Base-by-base conservation (phyloP, 2,329 filamentous ascomycete genomes). In the Tolypocladium guangdongense region DNA sequence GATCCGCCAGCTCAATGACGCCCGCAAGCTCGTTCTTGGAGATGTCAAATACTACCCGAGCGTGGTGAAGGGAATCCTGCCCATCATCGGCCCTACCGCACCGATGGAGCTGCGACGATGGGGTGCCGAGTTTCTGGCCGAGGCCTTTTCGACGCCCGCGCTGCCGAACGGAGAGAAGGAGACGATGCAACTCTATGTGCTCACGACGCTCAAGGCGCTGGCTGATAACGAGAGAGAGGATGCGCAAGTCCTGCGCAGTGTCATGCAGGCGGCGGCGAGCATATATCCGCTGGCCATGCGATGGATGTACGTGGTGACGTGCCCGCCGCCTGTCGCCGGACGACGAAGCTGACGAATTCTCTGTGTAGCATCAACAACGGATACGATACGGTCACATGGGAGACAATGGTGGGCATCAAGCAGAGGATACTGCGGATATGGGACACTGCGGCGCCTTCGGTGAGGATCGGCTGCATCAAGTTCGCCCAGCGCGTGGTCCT, bases 391-490 rank as follows among this genome's bases (percentile, higher is more conserved):
- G 78, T 86, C 54, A 83, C 86, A 47, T 99, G 93, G 93, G 87
- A 93, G 65, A 83, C 85, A 59, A 95, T 97, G 82, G 78, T 83
- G 52, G 80, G 84, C 12, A 92, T 97, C 71, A 99, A 99, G 74
- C 83, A 87, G 53, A 87, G 85, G 62, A 93, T 99, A 60, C 71
- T 99, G 56, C 83, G 82, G 55, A 83, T 93, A 64, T 96, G 95
- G 92, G 92, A 96, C 62, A 80, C 77, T 45, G 85, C 88, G 20
- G 74, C 82, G 16, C 78, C 86, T 14, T 86, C 89, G 3, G 82
- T 97, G 58, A 86, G 86, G 62, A 86, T 97, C 68, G 95, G 90
- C 76, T 97, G 93, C 74, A 86, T 97, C 78, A 99, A 99, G 71
- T 99, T 99, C 69, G 86, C 90, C 38, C 92, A 99, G 73, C 84